phyloP scores from a whole-genome alignment of 1,139 yeast genomes.

The Blastobotrys raffinosifermentans region DNA sequence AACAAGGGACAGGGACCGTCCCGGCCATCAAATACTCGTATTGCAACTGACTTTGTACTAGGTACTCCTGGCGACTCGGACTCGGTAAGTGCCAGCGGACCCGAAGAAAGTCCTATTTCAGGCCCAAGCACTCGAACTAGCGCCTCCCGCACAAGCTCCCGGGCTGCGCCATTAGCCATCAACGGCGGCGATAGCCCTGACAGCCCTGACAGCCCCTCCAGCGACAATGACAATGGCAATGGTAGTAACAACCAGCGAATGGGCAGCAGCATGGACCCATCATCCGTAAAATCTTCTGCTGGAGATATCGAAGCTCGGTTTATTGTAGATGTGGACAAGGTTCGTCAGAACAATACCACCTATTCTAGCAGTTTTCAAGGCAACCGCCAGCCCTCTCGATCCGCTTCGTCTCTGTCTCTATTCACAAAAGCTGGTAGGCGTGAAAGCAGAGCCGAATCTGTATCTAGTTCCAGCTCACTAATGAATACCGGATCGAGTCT shows the following conservation, averaged over 20 bases:
- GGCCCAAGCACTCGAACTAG: slow-evolving; percentile 6
- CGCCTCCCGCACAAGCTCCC: slow-evolving; percentile 6
- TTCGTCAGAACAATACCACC: slow-evolving; percentile 10
- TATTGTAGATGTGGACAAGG: slow-evolving; percentile 18
- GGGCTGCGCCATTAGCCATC: slow-evolving; percentile 4
- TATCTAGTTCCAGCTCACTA: slow-evolving; percentile 13
- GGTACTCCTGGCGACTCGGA: slow-evolving; percentile 10
- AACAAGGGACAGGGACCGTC: not conserved
- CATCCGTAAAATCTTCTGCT: slow-evolving; percentile 3
- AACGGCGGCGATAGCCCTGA: not conserved
- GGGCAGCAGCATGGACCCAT: slow-evolving; percentile 3
- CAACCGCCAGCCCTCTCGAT: slow-evolving; percentile 19
- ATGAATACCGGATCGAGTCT: slow-evolving; percentile 21
- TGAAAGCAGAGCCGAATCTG: slow-evolving; percentile 20
- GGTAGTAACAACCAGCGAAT: slow-evolving; percentile 4
- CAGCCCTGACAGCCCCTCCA: not conserved
- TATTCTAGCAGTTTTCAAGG: too few species aligned
- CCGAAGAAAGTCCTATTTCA: too few species aligned
- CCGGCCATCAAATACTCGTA: too few species aligned
- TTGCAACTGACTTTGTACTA: slow-evolving; percentile 3
- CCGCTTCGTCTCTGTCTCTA: slow-evolving; percentile 25
- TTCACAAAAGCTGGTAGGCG: slow-evolving; percentile 21
- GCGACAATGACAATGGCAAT: slow-evolving; percentile 1
- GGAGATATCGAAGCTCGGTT: slow-evolving; percentile 22
- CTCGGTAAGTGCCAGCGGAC: too few species aligned